Evolutionary conservation across 2,329 filamentous ascomycete species (phyloP), one percentile per base, ranked within the genome.

Genomic region (Fusarium nurragi): DNA sequence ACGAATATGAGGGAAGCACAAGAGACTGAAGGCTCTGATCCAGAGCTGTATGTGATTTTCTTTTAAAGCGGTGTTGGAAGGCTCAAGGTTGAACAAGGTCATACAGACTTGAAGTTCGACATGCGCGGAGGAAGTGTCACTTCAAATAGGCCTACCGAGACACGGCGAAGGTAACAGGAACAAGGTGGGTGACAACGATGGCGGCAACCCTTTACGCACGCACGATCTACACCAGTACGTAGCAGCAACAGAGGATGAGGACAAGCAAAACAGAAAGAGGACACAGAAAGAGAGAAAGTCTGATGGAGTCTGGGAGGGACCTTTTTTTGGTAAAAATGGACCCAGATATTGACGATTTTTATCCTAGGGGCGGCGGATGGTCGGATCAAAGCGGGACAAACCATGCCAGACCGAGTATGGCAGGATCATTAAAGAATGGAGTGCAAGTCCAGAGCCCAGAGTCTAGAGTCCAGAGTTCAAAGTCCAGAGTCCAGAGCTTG

Each of bases 301-400:
- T 52, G 47, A 67, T 53, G 54, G 64, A 49, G 64, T 56, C 46
- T 34, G 45, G 37, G 54, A 67, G 39, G 49, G 60, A 47, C 64
- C 58, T 51, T 49, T 49, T 26, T 18, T 19, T 55, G 53, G 53
- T 47, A 51, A 67, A 52, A 65, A 65, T 68, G 64, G 64, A 59
- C 48, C 37, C 37, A 46, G 26, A 58, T 12, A 40, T 65, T 56
- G 61, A 67, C 37, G 40, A 52, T 44, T 51, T 67, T 68, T 62
- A 57, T 54, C 41, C 32, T 60, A 62, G 34, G 51, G 50, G 47
- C 60, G 50, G 47, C 60, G 60, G 64, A 65, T 51, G 40, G 25
- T 65, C 64, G 64, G 64, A 64, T 48, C 60, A 48, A 62, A 67
- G 64, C 49, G 64, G 64, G 64, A 65, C 64, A 34, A 61, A 39